phyloP scores from a whole-genome alignment of 441 rosid species.

The Arabidopsis lyrata region DNA sequence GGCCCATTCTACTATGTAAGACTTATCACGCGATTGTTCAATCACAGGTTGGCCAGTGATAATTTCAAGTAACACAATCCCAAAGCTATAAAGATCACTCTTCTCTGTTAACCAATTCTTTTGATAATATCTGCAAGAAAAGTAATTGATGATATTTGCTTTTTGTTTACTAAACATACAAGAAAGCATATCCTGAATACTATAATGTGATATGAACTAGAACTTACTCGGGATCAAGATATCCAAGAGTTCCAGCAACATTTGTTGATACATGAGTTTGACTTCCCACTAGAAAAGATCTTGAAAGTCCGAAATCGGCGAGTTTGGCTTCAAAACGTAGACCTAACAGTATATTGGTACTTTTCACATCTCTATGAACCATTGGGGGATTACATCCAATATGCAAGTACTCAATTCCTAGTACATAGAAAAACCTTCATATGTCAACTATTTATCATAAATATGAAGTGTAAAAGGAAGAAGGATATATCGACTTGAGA shows the following conservation, averaged over 20 bases:
- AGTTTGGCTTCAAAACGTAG: conserved; percentile 39
- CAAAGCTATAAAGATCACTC: conserved; percentile 41
- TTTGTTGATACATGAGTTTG: conserved; percentile 33
- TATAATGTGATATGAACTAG: background rate
- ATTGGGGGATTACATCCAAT: conserved; percentile 51
- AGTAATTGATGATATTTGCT: background rate
- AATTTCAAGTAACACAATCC: conserved; percentile 30
- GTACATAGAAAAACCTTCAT: background rate
- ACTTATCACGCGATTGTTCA: conserved; percentile 14
- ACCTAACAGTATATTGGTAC: conserved; percentile 49
- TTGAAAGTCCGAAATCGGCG: conserved; percentile 41
- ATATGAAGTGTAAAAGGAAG: no score
- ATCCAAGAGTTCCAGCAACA: conserved; percentile 42
- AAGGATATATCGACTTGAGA: background rate
- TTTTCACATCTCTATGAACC: conserved; percentile 53
- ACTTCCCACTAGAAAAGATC: conserved; percentile 32
- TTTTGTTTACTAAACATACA: background rate
- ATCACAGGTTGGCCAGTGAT: conserved; percentile 39
- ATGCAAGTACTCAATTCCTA: conserved; percentile 57
- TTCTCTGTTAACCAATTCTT: conserved; percentile 23
- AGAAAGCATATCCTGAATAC: background rate
- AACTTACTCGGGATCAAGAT: conserved; percentile 44
- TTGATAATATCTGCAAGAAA: background rate
- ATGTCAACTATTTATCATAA: background rate
- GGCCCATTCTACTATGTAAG: conserved; percentile 39